phyloP scores from a whole-genome alignment of 2,329 filamentous ascomycete genomes.

The Hypoxylon sp. region DNA sequence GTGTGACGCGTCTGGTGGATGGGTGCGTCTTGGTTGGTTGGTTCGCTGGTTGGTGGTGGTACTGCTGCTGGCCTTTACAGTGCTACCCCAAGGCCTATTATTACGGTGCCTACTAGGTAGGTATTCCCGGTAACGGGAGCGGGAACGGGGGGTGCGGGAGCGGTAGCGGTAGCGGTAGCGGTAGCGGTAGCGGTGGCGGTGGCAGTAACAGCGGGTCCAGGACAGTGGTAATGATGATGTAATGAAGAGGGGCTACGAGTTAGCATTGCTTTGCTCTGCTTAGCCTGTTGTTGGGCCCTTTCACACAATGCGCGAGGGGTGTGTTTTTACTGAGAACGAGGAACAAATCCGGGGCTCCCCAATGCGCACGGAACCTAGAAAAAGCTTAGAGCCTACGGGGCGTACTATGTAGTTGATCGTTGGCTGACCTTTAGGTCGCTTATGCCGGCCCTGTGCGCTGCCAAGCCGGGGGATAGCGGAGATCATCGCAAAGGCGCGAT shows the following conservation, averaged over 20 bases:
- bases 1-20: not conserved
- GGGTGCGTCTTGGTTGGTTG: not conserved
- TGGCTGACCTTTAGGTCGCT: slow-evolving; percentile 11
- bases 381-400: not conserved
- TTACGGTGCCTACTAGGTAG: not conserved
- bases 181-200: not conserved
- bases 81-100: not conserved
- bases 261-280: not conserved
- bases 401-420: not conserved
- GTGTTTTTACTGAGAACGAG: not conserved
- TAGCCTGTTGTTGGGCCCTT: not conserved
- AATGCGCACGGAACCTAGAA: not conserved
- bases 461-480: slow-evolving; percentile 32
- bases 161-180: not conserved
- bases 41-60: not conserved
- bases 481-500: slow-evolving; percentile 10
- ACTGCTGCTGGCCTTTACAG: not conserved
- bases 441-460: slow-evolving; percentile 30
- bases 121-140: not conserved
- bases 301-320: not conserved
- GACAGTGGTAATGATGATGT: not conserved
- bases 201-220: not conserved
- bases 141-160: not conserved
- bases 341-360: not conserved
- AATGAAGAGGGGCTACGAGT: not conserved